Conservation (phyloP, 2,329 filamentous ascomycete species). For the Clonostachys rosea region DNA sequence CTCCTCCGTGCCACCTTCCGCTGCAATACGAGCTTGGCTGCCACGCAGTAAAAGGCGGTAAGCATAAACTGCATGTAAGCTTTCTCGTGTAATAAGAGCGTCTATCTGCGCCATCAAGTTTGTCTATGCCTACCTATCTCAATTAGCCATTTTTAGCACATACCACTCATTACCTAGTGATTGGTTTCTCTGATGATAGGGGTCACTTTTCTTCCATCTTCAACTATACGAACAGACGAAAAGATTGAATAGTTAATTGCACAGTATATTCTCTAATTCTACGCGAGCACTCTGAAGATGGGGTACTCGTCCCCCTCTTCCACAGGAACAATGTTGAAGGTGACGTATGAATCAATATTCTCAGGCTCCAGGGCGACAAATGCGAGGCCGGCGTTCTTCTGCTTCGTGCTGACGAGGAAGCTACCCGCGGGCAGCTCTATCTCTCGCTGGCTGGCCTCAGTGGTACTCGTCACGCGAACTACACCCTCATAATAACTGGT, state of each 20-base stretch:
- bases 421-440: slow-evolving; percentile 17
- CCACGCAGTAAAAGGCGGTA: too few species aligned
- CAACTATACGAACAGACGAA: too few species aligned
- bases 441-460: slow-evolving; percentile 7
- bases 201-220: too few species aligned
- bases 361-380: slow-evolving; percentile 22
- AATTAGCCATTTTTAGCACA: too few species aligned
- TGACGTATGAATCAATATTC: slow-evolving; percentile 22
- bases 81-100: too few species aligned
- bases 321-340: slow-evolving; percentile 19
- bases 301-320: slow-evolving; percentile 20
- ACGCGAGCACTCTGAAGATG: slow-evolving; percentile 12
- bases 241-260: not conserved
- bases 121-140: too few species aligned
- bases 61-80: too few species aligned
- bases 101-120: too few species aligned
- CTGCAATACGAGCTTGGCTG: too few species aligned
- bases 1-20: too few species aligned
- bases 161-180: too few species aligned
- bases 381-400: slow-evolving; percentile 20
- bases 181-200: too few species aligned
- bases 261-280: not conserved
- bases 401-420: slow-evolving; percentile 21
- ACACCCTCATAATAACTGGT: slow-evolving; percentile 17
- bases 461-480: slow-evolving; percentile 11